A percentile compares a stretch with the other conserved stretches of the same genome.
Conservation (phyloP, 805 yeast genomes). For the Wickerhamomyces subpelliculosus region DNA sequence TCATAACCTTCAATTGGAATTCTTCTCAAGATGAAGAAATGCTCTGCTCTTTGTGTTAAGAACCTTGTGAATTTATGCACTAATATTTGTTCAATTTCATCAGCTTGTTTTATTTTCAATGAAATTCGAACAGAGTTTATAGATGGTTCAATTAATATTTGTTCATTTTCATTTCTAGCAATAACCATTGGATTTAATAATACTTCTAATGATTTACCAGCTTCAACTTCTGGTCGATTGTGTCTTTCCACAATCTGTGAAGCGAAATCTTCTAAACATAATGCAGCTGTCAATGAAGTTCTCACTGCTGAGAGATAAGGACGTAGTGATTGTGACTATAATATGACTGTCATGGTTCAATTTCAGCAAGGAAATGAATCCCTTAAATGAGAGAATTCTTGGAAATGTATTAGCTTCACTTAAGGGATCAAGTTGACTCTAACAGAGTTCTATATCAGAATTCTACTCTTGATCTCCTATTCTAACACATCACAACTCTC, state of each 20-base stretch:
- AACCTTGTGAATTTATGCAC: slow-evolving; percentile 94
- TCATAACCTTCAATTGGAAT: slow-evolving; percentile 88
- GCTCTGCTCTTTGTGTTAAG: slow-evolving; percentile 92
- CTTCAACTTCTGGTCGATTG: slow-evolving; percentile 94
- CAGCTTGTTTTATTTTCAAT: slow-evolving; percentile 93
- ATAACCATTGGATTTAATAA: slow-evolving; percentile 83
- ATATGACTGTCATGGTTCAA: neutral
- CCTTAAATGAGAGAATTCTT: no score
- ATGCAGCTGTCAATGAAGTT: slow-evolving; percentile 85
- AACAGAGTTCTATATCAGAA: no score
- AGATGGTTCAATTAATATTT: slow-evolving; percentile 87
- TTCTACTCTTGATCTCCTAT: slow-evolving; percentile 2
- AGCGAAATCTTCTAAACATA: slow-evolving; percentile 87
- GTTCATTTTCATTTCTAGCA: slow-evolving; percentile 89
- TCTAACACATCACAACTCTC: neutral
- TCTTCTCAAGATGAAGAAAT: slow-evolving; percentile 86
- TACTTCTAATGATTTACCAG: slow-evolving; percentile 74
- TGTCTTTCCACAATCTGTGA: slow-evolving; percentile 96
- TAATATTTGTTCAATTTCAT: slow-evolving; percentile 89
- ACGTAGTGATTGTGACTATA: slow-evolving; percentile 89
- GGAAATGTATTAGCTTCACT: no score
- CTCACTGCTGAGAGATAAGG: slow-evolving; percentile 95
- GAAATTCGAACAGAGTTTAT: slow-evolving; percentile 89
- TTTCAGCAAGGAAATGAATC: neutral
- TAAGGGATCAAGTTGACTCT: no score